These are phyloP conservation scores for Aspergillus unguis DNA, from an alignment of 2,329 filamentous ascomycete species.

Conservation along the genomic window DNA sequence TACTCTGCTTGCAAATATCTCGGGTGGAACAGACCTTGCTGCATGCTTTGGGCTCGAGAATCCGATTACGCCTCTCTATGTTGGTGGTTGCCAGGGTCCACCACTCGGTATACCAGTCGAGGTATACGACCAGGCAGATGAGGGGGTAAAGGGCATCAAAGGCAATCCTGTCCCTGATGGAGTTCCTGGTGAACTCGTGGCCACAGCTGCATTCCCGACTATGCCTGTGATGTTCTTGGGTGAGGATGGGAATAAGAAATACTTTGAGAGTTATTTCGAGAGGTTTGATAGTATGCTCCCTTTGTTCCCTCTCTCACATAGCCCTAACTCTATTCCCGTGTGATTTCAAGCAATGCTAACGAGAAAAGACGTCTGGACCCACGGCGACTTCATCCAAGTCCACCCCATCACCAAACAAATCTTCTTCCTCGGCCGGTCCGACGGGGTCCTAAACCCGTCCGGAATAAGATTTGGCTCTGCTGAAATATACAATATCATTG, in stretches of 20 bases:
- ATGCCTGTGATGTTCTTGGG: slow-evolving; percentile 66
- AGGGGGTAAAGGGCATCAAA: slow-evolving; percentile 42
- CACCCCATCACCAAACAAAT: slow-evolving; percentile 63
- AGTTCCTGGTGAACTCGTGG: slow-evolving; percentile 71
- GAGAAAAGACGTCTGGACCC: slow-evolving; percentile 52
- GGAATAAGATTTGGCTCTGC: slow-evolving; percentile 79
- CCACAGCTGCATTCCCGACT: slow-evolving; percentile 68
- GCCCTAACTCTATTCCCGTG: neutral
- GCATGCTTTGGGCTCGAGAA: slow-evolving; percentile 52
- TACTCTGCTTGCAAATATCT: slow-evolving; percentile 69
- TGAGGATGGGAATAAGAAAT: slow-evolving; percentile 53
- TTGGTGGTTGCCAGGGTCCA: slow-evolving; percentile 55
- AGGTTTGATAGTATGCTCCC: slow-evolving; percentile 48
- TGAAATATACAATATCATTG: slow-evolving; percentile 73
- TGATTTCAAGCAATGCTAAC: neutral
- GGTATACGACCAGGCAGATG: slow-evolving; percentile 57
- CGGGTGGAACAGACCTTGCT: slow-evolving; percentile 72
- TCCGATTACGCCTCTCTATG: slow-evolving; percentile 63
- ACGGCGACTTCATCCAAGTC: slow-evolving; percentile 74
- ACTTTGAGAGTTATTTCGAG: slow-evolving; percentile 54
- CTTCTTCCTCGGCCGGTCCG: slow-evolving; percentile 43
- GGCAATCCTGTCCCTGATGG: slow-evolving; percentile 58
- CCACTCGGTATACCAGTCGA: slow-evolving; percentile 53
- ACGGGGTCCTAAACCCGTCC: slow-evolving; percentile 76
- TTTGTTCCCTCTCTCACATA: neutral